Base-by-base conservation (phyloP, 2,329 filamentous ascomycete genomes). In the Cladosporium sp. region DNA sequence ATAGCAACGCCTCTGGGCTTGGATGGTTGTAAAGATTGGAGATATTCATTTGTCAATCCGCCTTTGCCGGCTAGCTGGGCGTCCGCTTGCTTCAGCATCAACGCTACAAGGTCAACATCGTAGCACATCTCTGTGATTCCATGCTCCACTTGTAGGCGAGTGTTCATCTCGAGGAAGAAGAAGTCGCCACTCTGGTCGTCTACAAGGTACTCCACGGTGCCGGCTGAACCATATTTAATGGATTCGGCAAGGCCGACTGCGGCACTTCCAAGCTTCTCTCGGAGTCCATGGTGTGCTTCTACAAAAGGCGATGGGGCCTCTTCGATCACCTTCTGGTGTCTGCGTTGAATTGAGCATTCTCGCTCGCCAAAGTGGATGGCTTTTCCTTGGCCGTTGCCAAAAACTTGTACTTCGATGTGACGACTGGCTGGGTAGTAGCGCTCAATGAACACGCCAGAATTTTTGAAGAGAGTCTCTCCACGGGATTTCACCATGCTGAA, bases 241-340 rank as follows among this genome's bases (percentile, higher is more conserved):
- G 80, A 82, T 69, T 82, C 80, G 0, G 84, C 84, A 21, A 87
- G 79, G n/a, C 87, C 86, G 5, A 96, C 90, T 3, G 93, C 91
- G 14, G 90, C 84, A 3, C 88, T 88, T 1, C 80, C 78, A 14
- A 87, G 86, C 85, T 76, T 87, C 84, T 80, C 86, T 77, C 73
- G 89, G 82, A 87, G 88, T 84, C 77, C 76, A 0, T 77, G 76
- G 62, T 83, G 78, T 50, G 72, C 78, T 58, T 79, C 77, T 0
- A 86, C 79, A 66, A 89, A 88, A 0, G 92, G 92, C 16, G 91
- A 92, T 0, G 93, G 93, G 3, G 90, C 93, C 78, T 97, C 93
- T 76, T 97, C 93, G 26, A 97, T 85, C 50, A 96, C 91, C 80
- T 97, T 97, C 76, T 97, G 93, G 75, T 97, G 92, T 49, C 93